Evolutionary conservation across 257 asterid genomes (phyloP).

Genomic region (Agastache rugosa): DNA sequence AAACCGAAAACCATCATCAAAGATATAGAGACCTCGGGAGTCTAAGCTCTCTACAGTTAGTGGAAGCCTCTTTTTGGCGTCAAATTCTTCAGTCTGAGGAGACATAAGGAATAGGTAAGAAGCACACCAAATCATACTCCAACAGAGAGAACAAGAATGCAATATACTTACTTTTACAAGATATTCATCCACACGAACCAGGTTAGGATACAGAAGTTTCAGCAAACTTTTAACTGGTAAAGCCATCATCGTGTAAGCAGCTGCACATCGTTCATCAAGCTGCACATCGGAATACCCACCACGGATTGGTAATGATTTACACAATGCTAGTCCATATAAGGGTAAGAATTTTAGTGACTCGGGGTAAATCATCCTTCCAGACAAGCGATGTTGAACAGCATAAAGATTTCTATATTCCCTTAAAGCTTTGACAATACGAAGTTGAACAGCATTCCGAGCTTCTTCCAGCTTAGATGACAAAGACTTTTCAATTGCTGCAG

Average conservation of each 20-base stretch:
- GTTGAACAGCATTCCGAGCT: constrained; percentile 74
- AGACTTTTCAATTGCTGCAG: constrained; percentile 94
- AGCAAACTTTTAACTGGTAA: constrained; percentile 72
- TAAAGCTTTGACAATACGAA: constrained; percentile 84
- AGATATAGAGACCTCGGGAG: constrained; percentile 81
- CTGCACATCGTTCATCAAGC: constrained; percentile 77
- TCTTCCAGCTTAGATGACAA: constrained; percentile 90
- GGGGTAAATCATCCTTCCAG: constrained; percentile 90
- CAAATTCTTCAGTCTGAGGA: constrained; percentile 56
- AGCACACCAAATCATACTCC: constrained; percentile 37
- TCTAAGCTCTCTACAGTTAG: constrained; percentile 89
- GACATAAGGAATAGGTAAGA: constrained; percentile 42
- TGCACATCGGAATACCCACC: constrained; percentile 90
- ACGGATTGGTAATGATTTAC: constrained; percentile 80
- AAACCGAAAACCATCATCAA: constrained; percentile 90
- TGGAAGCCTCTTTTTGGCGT: constrained; percentile 65
- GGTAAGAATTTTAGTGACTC: constrained; percentile 78
- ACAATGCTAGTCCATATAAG: constrained; percentile 71
- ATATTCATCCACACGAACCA: constrained; percentile 68
- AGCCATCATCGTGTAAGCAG: constrained; percentile 85
- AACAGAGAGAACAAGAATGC: constrained; percentile 20
- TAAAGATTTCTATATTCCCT: constrained; percentile 92
- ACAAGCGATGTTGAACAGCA: constrained; percentile 91
- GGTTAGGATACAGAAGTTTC: constrained; percentile 78
- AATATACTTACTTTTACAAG: constrained; percentile 57